A percentile compares a stretch with the other conserved stretches of the same genome.
Conservation (phyloP, 257 asterid genomes). For the Coffea canephora region DNA sequence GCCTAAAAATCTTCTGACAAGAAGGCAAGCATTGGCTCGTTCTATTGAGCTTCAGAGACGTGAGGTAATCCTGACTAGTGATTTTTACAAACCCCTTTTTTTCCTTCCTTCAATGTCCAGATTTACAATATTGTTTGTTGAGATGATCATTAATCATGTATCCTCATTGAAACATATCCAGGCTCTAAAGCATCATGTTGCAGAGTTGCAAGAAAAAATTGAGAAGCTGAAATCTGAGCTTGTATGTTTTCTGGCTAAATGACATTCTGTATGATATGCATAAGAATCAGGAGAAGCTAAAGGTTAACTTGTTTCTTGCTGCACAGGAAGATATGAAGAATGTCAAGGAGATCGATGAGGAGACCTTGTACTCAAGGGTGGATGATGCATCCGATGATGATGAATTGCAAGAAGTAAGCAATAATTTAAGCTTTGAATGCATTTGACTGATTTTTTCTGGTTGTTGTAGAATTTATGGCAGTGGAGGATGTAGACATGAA, state of each 20-base stretch:
- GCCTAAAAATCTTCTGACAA: constrained; percentile 74
- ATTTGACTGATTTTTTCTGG: neutral
- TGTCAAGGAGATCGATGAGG: constrained; percentile 35
- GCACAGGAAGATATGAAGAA: constrained; percentile 56
- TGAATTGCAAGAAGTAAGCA: constrained; percentile 34
- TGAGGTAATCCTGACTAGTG: constrained; percentile 46
- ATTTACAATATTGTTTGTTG: neutral
- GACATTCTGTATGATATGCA: neutral
- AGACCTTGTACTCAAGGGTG: constrained; percentile 32
- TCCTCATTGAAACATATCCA: constrained; percentile 26
- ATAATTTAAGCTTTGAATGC: neutral
- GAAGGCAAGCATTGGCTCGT: constrained; percentile 88
- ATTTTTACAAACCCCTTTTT: neutral
- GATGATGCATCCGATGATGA: constrained; percentile 37
- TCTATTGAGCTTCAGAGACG: constrained; percentile 91
- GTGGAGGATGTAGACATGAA: neutral
- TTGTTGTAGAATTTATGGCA: neutral
- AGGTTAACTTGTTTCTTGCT: constrained; percentile 9
- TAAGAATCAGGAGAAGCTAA: neutral
- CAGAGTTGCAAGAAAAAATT: constrained; percentile 59
- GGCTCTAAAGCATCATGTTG: constrained; percentile 80
- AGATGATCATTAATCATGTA: neutral
- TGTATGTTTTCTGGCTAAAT: constrained; percentile 34
- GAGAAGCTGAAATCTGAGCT: constrained; percentile 63
- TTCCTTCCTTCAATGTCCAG: neutral